These are phyloP conservation scores for Dendrobium nobile DNA, from an alignment of 106 monocot species.

Conservation along the genomic window DNA sequence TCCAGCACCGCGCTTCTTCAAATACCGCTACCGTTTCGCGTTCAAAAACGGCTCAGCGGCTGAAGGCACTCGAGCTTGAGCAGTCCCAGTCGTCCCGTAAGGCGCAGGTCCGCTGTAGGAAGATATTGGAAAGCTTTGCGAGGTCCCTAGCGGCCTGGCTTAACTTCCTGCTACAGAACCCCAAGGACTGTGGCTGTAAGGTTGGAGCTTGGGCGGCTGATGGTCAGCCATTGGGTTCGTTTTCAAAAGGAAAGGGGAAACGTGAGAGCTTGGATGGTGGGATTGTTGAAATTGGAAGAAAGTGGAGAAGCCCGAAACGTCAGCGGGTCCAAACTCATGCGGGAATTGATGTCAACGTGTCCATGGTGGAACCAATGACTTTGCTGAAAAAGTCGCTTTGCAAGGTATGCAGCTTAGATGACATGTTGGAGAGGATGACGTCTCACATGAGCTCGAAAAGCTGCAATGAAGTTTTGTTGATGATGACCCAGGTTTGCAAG, in stretches of 20 bases:
- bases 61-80: constrained; percentile 43
- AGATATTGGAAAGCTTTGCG: constrained; percentile 18
- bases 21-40: constrained; percentile 3
- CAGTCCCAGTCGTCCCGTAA: constrained; percentile 44
- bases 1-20: constrained; percentile 8
- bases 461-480: constrained; percentile 37
- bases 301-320: constrained; percentile 30
- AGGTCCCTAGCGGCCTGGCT: constrained; percentile 38
- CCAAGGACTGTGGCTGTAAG: constrained; percentile 26
- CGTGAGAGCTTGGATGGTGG: constrained; percentile 18
- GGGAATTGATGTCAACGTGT: background rate
- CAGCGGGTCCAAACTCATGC: background rate
- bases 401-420: constrained; percentile 42
- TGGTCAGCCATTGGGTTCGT: background rate
- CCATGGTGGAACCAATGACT: background rate
- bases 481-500: constrained; percentile 55
- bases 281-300: background rate
- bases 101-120: constrained; percentile 21
- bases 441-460: constrained; percentile 29
- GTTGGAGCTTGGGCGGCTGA: background rate
- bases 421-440: constrained; percentile 38
- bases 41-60: constrained; percentile 26
- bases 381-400: constrained; percentile 24
- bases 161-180: constrained; percentile 38
- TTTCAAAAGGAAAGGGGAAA: constrained; percentile 20